Base-by-base conservation (phyloP, 768 basidiomycete species). In the Lactarius tabidus region DNA sequence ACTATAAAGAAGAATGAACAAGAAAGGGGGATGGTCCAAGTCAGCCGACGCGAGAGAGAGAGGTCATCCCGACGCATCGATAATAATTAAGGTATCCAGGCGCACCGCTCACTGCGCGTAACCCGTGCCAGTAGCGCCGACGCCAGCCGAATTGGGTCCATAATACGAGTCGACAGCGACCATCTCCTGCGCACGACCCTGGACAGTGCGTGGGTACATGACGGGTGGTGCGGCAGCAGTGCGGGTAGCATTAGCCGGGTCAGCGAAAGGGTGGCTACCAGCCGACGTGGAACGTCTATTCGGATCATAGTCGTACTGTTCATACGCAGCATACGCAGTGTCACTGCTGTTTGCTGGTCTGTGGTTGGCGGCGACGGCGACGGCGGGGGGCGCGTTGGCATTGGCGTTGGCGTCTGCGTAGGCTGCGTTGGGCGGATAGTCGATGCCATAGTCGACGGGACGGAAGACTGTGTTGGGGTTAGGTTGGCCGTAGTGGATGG, bases 161-260 rank as follows among this genome's bases (percentile, higher is more conserved):
- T 69, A 69, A 43, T 61, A 69, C 6, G 68, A 63, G n/a, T 67
- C 66, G 18, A 31, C 28, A 3, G 55, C 3, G 17, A 51, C 66
- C 36, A 59, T 31, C 29, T 57, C 62, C 4, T 61, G 57, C 43
- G 17, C 36, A 31, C 59, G 56, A 23, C 52, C 59, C 7, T 15
- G 35, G 17, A 17, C 3, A 0, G 14, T n/a, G 36, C 58, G 59
- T 9, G 53, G 45, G 20, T 57, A 59, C 10, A n/a, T 20, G 18
- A 64, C 59, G 1, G 66, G 59, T 28, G 62, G 41, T 7, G 62
- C 45, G 55, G 6, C 10, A 23, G 35, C 26, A 15, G 6, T 3
- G 23, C 8, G 35, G 14, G 62, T 17, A n/a, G 41, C 33, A 29
- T 64, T 60, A 59, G 20, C 45, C 10, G 66, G 68, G 51, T 63